Conservation (phyloP, 345 rosid genomes). For the Hypericum androsaemum region DNA sequence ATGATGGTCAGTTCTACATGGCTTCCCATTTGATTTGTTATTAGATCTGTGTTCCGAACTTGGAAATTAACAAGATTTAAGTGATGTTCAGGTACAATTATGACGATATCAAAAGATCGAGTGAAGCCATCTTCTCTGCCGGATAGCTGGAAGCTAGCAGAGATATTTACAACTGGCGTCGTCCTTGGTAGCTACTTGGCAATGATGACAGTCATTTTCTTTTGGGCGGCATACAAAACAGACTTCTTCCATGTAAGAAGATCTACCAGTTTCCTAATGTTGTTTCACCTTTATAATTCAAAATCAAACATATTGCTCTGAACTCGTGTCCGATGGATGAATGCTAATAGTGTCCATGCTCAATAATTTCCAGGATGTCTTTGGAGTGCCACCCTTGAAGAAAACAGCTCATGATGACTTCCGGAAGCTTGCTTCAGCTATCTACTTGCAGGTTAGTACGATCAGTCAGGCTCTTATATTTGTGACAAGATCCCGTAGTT, state of each 20-base stretch:
- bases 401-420: constrained; percentile 83
- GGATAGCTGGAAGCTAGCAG: constrained; percentile 98
- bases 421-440: constrained; percentile 90
- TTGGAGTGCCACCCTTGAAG: constrained; percentile 82
- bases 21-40: neutral
- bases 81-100: constrained; percentile 70
- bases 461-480: constrained; percentile 96
- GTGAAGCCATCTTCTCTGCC: constrained; percentile 99
- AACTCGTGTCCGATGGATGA: neutral
- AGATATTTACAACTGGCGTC: constrained; percentile 82
- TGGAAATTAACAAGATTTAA: constrained; percentile 10
- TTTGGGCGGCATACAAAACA: constrained; percentile 92
- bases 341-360: constrained; percentile 1
- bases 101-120: constrained; percentile 97
- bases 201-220: constrained; percentile 96
- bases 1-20: constrained; percentile 47
- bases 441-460: constrained; percentile 93
- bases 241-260: constrained; percentile 79
- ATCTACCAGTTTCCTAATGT: constrained; percentile 1
- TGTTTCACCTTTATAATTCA: neutral
- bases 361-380: constrained; percentile 44
- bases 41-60: neutral
- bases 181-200: constrained; percentile 95
- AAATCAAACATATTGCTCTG: neutral
- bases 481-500: constrained; percentile 88